Evolutionary conservation across 1,284 basidiomycete species (phyloP), one percentile per base, ranked within the genome.

Genomic region (Thecaphora thlaspeos): DNA sequence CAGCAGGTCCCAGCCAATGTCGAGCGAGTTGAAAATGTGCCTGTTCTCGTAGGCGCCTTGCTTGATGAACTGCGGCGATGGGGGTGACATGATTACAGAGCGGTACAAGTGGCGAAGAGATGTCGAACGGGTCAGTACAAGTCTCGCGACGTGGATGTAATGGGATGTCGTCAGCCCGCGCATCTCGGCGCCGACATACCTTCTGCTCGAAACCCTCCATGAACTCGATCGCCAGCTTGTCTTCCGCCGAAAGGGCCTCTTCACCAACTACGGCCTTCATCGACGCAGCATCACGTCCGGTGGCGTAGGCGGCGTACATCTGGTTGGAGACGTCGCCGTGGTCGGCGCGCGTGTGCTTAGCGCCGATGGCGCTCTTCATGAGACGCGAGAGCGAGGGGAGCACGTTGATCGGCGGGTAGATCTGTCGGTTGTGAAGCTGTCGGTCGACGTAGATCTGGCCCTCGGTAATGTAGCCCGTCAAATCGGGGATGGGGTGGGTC

Each of bases 241-340:
- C 94, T 79, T 97, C 94, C 0, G 86, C 82, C 30, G 89, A 91
- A 67, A 98, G 81, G 7, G 95, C 94, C 79, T 98, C 95, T 80
- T 98, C 95, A 78, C 95, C 95, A 44, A 99, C 95, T 43, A 98
- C 95, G 51, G 95, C 95, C 81, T 98, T 98, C 95, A 99, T 98
- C 4, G 93, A 85, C 1, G 94, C 92, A 28, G 95, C 95, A 78
- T 99, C 95, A 75, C 91, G 87, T 48, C 93, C 95, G 76, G 62
- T 75, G 23, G 72, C 75, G 46, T 76, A 75, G 23, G 65, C 70
- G 11, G 72, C 74, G 42, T 75, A 80, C 57, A 77, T 73, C 61
- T 76, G 74, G 61, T 77, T 77, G 17, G 94, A 98, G 36, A 98
- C 95, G 81, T 99, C 95, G 75, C 91, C 88, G 79, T 98, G 95